Conservation (phyloP, 345 rosid genomes). For the Populus ilicifolia region DNA sequence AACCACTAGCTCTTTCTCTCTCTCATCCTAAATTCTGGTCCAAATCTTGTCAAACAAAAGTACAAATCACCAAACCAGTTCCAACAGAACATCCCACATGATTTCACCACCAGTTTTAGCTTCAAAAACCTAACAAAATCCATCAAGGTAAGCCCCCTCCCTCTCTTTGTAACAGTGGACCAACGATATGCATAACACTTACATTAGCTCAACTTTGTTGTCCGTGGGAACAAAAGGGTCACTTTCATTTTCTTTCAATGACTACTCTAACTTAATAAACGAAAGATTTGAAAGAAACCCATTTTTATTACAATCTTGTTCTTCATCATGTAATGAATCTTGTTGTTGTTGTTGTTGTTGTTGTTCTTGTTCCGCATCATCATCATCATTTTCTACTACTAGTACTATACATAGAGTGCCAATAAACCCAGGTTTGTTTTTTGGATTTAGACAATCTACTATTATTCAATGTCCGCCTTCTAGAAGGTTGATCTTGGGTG, state of each 20-base stretch:
- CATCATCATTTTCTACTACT: constrained; percentile 19
- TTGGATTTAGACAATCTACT: constrained; percentile 67
- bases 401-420: constrained; percentile 34
- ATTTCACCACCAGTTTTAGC: constrained; percentile 13
- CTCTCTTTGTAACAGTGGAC: background rate
- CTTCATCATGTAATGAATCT: constrained; percentile 5
- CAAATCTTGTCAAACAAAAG: background rate
- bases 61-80: constrained; percentile 3
- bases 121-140: constrained; percentile 2
- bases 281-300: constrained; percentile 46
- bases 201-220: constrained; percentile 41
- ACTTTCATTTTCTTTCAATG: constrained; percentile 47
- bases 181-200: constrained; percentile 44
- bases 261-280: constrained; percentile 39
- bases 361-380: constrained; percentile 36
- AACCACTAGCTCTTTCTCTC: background rate
- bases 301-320: constrained; percentile 20
- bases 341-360: constrained; percentile 36
- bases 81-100: constrained; percentile 5
- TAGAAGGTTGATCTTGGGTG: constrained; percentile 48
- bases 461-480: constrained; percentile 60
- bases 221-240: constrained; percentile 45
- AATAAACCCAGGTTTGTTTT: constrained; percentile 40
- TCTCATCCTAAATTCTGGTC: background rate
- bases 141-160: constrained; percentile 20